phyloP scores from a whole-genome alignment of 1,284 basidiomycete genomes.

The Kwoniella shivajii region DNA sequence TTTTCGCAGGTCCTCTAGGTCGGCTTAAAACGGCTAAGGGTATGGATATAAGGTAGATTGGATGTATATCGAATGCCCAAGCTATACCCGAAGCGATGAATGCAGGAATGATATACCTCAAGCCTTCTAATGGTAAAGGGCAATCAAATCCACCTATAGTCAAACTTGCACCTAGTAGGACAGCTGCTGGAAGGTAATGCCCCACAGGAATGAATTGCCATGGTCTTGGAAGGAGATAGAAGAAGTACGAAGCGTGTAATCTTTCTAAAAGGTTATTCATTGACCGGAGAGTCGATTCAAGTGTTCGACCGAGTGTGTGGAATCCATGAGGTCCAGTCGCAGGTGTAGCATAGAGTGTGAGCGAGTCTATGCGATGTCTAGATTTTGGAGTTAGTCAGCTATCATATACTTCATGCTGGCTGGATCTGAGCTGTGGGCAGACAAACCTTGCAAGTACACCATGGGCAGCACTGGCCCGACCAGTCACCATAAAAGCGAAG shows the following conservation, averaged over 20 bases:
- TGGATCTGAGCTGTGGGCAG: too few species aligned
- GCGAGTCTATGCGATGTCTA: slow-evolving; percentile 90
- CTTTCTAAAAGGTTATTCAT: slow-evolving; percentile 91
- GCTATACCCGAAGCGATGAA: slow-evolving; percentile 19
- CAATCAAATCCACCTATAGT: slow-evolving; percentile 74
- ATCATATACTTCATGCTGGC: too few species aligned
- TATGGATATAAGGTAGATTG: background rate
- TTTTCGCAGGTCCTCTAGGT: slow-evolving; percentile 60
- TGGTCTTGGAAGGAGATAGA: slow-evolving; percentile 78
- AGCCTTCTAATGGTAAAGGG: slow-evolving; percentile 70
- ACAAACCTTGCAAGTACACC: slow-evolving; percentile 56
- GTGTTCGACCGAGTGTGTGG: slow-evolving; percentile 79
- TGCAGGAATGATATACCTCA: slow-evolving; percentile 26
- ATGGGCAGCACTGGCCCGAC: slow-evolving; percentile 54
- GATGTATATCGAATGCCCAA: slow-evolving; percentile 17
- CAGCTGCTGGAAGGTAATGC: slow-evolving; percentile 79
- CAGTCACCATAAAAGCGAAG: slow-evolving; percentile 45
- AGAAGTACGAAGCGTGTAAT: slow-evolving; percentile 93
- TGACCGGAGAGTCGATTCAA: slow-evolving; percentile 84
- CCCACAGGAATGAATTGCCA: slow-evolving; percentile 86
- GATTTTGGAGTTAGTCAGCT: too few species aligned
- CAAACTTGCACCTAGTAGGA: slow-evolving; percentile 77
- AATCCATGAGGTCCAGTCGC: slow-evolving; percentile 93
- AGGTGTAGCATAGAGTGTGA: slow-evolving; percentile 86
- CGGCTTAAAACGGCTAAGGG: slow-evolving; percentile 37